These are phyloP conservation scores for Evansstolkia leycettana DNA, from an alignment of 495 filamentous ascomycete species.

Conservation along the genomic window DNA sequence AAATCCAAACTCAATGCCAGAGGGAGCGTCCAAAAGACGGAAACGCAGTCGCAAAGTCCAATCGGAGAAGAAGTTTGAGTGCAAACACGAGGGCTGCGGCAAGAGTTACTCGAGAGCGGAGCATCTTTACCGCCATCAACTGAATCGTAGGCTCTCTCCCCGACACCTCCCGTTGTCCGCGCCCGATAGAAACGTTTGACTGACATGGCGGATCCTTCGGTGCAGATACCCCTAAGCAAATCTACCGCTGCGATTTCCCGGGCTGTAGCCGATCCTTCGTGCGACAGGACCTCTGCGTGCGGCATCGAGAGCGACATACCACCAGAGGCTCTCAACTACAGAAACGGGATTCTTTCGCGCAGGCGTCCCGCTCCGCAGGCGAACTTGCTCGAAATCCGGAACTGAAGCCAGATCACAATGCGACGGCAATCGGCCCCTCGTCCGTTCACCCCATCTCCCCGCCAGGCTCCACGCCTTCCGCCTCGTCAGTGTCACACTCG, in stretches of 20 bases:
- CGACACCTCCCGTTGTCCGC: neutral
- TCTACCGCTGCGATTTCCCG: constrained; percentile 89
- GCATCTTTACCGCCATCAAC: constrained; percentile 90
- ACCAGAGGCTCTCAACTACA: constrained; percentile 89
- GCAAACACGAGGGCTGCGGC: constrained; percentile 76
- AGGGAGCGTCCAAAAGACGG: constrained; percentile 28
- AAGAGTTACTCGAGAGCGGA: constrained; percentile 96
- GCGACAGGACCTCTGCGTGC: constrained; percentile 83
- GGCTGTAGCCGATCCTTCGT: constrained; percentile 88
- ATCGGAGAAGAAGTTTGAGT: constrained; percentile 87
- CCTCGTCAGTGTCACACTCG: neutral
- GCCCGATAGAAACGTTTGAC: constrained; percentile 2
- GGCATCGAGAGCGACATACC: constrained; percentile 92
- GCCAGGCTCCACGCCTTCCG: neutral
- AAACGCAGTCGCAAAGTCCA: constrained; percentile 60
- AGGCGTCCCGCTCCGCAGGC: constrained; percentile 2
- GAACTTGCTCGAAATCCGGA: no score
- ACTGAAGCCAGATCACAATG: no score
- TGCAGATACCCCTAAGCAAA: constrained; percentile 75
- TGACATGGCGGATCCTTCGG: neutral
- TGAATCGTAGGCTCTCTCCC: constrained; percentile 59
- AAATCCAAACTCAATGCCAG: no score
- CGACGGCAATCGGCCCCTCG: neutral
- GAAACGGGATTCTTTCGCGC: constrained; percentile 58
- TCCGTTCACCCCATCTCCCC: neutral